Evolutionary conservation across 2,329 filamentous ascomycete species (phyloP).

Genomic region (Cordyceps javanica): DNA sequence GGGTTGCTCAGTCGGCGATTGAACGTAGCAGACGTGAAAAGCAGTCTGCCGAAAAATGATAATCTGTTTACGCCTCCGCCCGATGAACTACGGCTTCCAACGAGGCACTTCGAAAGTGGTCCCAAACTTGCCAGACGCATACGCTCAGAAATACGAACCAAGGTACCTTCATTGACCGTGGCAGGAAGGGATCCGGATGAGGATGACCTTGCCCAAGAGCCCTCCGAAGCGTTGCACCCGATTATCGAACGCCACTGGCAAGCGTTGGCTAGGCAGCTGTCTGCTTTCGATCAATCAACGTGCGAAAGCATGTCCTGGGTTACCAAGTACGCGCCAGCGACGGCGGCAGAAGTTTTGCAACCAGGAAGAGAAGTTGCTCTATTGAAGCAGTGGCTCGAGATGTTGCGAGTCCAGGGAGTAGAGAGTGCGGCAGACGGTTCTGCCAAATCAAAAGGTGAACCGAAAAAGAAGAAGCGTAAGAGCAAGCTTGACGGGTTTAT

Average conservation of each 20-base stretch:
- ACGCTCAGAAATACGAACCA: slow-evolving; percentile 36
- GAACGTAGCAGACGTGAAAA: slow-evolving; percentile 16
- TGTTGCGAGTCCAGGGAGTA: slow-evolving; percentile 70
- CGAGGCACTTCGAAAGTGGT: slow-evolving; percentile 53
- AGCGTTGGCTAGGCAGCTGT: slow-evolving; percentile 55
- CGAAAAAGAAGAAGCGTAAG: slow-evolving; percentile 61
- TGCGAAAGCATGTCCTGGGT: slow-evolving; percentile 72
- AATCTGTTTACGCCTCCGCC: slow-evolving; percentile 40
- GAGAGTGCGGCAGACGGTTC: slow-evolving; percentile 47
- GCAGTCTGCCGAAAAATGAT: slow-evolving; percentile 24
- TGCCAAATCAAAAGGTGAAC: slow-evolving; percentile 21
- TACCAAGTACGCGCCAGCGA: slow-evolving; percentile 75
- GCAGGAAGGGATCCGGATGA: slow-evolving; percentile 21
- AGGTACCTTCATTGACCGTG: not conserved
- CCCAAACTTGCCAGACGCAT: slow-evolving; percentile 45
- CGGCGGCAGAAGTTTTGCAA: slow-evolving; percentile 69
- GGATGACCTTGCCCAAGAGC: slow-evolving; percentile 28
- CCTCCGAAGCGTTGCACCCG: slow-evolving; percentile 40
- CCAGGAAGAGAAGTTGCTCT: slow-evolving; percentile 61
- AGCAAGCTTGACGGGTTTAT: slow-evolving; percentile 77
- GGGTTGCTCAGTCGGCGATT: not conserved
- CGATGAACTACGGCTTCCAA: slow-evolving; percentile 46
- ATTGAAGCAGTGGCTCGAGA: slow-evolving; percentile 74
- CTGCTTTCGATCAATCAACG: slow-evolving; percentile 71
- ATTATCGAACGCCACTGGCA: slow-evolving; percentile 54